Conservation (phyloP, 129 eudicot genomes). For the Helichrysum umbraculigerum region DNA sequence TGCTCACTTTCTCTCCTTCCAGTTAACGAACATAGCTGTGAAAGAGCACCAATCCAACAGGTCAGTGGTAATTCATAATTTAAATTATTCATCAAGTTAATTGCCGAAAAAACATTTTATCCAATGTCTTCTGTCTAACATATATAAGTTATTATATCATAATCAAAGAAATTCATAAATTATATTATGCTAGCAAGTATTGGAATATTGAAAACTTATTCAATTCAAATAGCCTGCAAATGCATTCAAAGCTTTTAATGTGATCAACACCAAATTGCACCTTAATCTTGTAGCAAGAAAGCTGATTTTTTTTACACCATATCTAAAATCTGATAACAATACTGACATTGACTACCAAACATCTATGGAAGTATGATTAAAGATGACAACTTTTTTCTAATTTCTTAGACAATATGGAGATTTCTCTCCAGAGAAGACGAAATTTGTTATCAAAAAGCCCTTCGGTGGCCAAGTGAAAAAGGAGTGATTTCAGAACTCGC, state of each 20-base stretch:
- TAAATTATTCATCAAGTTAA: neutral
- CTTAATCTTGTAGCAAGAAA: slow-evolving; percentile 18
- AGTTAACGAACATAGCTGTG: slow-evolving; percentile 1
- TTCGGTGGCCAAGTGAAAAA: no score
- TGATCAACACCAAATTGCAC: slow-evolving; percentile 2
- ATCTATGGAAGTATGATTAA: slow-evolving; percentile 1
- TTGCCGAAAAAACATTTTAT: neutral
- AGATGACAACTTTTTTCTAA: neutral
- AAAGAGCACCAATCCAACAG: slow-evolving; percentile 2
- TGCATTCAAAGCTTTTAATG: slow-evolving; percentile 10
- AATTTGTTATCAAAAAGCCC: no score
- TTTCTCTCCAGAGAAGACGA: neutral
- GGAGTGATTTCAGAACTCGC: neutral
- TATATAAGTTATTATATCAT: neutral
- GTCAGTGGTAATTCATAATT: slow-evolving; percentile 16
- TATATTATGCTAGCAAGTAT: slow-evolving; percentile 9
- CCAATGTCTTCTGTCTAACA: neutral
- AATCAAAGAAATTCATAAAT: no score
- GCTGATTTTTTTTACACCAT: neutral
- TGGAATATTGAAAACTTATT: slow-evolving; percentile 7
- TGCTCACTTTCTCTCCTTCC: slow-evolving; percentile 23
- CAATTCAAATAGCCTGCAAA: slow-evolving; percentile 18
- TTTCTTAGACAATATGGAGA: neutral
- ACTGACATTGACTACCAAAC: neutral
- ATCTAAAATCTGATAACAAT: neutral